Base-by-base conservation (phyloP, 75 land plant genomes). In the Picea glauca region DNA sequence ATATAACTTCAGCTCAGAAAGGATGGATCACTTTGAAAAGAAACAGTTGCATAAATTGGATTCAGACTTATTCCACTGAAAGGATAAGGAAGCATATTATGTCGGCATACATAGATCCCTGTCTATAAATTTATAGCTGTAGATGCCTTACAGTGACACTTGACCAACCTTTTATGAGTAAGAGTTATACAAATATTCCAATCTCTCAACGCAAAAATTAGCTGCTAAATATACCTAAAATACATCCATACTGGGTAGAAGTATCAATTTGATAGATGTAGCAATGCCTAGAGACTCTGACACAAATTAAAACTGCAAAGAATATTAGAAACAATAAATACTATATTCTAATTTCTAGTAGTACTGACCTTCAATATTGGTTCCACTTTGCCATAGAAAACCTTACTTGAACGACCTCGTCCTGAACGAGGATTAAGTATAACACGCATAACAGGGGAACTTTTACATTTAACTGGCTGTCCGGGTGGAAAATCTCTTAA, bases 361-460 rank as follows among this genome's bases (percentile, higher is more conserved):
- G 43, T 46, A 74, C 80, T 56, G 67, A 93, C 99, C 94, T 96
- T 81, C 66, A 96, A 89, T 66, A 96, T 93, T 17, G 99, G 96
- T 78, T 96, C 92, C 62, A 91, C 99, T 80, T 91, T 85, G 54
- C 75, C 81, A 79, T 89, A 82, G 76, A 87, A 96, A 72, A 96
- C 93, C 85, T 96, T 96, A 75, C 87, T 93, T 68, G 96, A 93
- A 2, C 96, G 93, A 43, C 99, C 99, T 74, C 88, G 96, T 50
- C 99, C 99, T 56, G 99, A 96, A 13, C 91, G 90, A 68, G 99
- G 99, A 79, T 96, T 96, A 59, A 96, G 80, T 76, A 96, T 92
- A 21, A 96, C 93, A 79, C 94, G 93, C 83, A 96, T 81, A 58
- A 62, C 85, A 46, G 94, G 96, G 3, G 93, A 85, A 76, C 64